Evolutionary conservation across 139 green algal genomes (phyloP).

Genomic region (Edaphochlamys debaryana): DNA sequence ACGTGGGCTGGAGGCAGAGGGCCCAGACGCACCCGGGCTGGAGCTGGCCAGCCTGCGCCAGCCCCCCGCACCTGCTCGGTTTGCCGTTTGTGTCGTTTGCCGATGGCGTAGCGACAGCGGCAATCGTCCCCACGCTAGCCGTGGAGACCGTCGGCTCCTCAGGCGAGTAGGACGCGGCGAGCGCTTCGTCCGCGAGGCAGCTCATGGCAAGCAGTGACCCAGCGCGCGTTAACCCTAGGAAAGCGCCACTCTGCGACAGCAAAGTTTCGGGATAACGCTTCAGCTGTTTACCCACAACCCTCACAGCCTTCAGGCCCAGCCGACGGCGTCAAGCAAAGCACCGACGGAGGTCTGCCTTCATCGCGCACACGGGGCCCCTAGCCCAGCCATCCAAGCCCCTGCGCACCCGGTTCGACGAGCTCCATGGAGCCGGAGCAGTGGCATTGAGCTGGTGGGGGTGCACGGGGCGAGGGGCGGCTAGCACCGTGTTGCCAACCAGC

Average conservation of each 20-base stretch:
- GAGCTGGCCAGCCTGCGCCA: too few species aligned
- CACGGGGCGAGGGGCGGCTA: too few species aligned
- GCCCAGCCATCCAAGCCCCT: too few species aligned
- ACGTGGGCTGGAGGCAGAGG: background rate
- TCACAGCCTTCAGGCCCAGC: too few species aligned
- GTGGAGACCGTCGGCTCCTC: background rate
- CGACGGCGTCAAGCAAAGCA: background rate
- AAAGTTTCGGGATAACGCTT: background rate
- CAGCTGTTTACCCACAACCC: too few species aligned
- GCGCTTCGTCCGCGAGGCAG: constrained; percentile 2
- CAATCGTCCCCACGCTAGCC: background rate
- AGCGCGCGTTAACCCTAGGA: background rate
- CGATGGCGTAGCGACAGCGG: background rate
- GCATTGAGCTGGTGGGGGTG: background rate
- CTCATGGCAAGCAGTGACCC: constrained; percentile 14
- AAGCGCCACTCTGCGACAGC: background rate
- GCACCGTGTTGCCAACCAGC: background rate
- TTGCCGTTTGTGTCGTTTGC: background rate
- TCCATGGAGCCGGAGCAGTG: background rate
- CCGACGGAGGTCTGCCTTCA: background rate
- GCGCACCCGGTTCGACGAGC: constrained; percentile 1
- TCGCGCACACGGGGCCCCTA: background rate
- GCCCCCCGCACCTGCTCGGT: constrained; percentile 9
- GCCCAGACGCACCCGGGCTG: background rate
- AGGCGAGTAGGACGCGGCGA: constrained; percentile 11